Conservation (phyloP, 2,329 filamentous ascomycete genomes). For the Cercospora sojina region DNA sequence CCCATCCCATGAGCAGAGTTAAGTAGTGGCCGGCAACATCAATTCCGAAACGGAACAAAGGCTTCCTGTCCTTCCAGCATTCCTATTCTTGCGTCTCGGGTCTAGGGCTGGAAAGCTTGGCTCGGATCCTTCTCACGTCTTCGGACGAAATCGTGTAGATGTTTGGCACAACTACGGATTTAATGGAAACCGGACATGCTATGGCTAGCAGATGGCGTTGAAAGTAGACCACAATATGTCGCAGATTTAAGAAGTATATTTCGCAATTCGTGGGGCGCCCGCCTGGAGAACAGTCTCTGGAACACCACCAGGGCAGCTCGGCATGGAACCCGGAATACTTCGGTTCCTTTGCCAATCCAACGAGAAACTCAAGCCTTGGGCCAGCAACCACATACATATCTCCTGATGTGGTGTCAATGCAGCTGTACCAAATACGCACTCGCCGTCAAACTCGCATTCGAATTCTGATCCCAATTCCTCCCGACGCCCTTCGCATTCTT, state of each 20-base stretch:
- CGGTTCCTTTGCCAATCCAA: not conserved
- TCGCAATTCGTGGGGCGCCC: not conserved
- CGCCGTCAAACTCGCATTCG: slow-evolving; percentile 14
- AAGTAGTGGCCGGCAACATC: not conserved
- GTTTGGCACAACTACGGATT: not conserved
- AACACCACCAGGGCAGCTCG: not conserved
- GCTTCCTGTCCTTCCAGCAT: not conserved
- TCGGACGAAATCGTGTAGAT: not conserved
- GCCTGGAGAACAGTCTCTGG: not conserved
- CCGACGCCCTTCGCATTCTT: slow-evolving; percentile 16
- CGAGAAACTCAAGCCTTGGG: not conserved
- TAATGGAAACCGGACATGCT: not conserved
- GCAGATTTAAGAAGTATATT: not conserved
- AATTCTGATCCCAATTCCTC: slow-evolving; percentile 15
- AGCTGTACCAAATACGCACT: slow-evolving; percentile 9
- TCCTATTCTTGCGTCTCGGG: not conserved
- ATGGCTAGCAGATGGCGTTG: not conserved
- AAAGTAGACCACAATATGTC: not conserved
- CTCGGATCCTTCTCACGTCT: not conserved
- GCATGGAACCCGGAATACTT: not conserved
- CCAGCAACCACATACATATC: not conserved
- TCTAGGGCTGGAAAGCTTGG: not conserved
- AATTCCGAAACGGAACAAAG: not conserved
- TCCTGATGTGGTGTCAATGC: not conserved
- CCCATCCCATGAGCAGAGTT: not conserved